Conservation (phyloP, 495 filamentous ascomycete species). For the Penicillium flavigenum region DNA sequence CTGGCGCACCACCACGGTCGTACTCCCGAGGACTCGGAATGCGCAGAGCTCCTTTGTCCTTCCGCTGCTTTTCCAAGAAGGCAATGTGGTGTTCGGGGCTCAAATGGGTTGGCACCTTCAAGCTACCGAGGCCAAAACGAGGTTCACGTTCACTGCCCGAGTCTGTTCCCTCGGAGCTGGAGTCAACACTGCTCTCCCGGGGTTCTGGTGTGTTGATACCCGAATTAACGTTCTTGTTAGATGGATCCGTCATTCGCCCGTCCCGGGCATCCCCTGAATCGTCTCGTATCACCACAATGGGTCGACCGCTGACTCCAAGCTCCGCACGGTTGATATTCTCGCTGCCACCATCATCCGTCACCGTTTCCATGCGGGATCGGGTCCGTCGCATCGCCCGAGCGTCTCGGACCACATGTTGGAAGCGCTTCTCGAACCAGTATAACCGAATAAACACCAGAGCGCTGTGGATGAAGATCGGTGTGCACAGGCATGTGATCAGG, state of each 20-base stretch:
- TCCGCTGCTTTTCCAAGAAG: conserved; percentile 82
- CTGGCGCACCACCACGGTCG: conserved; percentile 71
- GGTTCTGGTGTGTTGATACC: conserved; percentile 27
- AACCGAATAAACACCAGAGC: conserved; percentile 86
- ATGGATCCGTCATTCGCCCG: conserved; percentile 20
- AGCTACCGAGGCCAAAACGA: conserved; percentile 28
- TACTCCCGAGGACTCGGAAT: conserved; percentile 88
- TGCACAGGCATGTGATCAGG: conserved; percentile 68
- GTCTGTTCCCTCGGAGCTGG: conserved; percentile 23
- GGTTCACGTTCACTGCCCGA: conserved; percentile 15
- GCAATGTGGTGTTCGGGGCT: conserved; percentile 77
- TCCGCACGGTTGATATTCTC: conserved; percentile 53
- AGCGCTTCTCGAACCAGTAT: conserved; percentile 97
- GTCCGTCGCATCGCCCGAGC: conserved; percentile 53
- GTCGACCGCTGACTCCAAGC: conserved; percentile 65
- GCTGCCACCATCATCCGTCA: conserved; percentile 51
- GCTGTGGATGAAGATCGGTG: conserved; percentile 86
- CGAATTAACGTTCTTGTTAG: conserved; percentile 22
- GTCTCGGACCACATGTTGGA: conserved; percentile 71
- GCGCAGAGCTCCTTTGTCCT: conserved; percentile 68
- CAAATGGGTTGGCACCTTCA: conserved; percentile 52
- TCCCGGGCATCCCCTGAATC: conserved; percentile 35
- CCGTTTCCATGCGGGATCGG: conserved; percentile 57
- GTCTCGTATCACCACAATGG: conserved; percentile 71
- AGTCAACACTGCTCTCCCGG: conserved; percentile 18